Evolutionary conservation across 768 basidiomycete species (phyloP).

Genomic region (Lanmaoa rubissima): DNA sequence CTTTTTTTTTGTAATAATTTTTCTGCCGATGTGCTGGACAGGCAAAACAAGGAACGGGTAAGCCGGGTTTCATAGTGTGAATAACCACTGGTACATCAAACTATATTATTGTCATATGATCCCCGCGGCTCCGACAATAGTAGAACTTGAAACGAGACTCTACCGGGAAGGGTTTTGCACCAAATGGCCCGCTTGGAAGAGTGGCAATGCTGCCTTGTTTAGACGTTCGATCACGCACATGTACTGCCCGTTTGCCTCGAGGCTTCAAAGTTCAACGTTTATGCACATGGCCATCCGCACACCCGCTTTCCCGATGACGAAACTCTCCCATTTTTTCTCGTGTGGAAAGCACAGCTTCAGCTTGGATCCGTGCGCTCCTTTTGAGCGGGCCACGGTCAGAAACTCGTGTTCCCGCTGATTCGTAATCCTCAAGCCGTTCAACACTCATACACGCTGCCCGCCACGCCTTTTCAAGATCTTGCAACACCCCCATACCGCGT

Average conservation of each 20-base stretch:
- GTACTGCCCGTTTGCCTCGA: slow-evolving; percentile 24
- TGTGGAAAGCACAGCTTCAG: slow-evolving; percentile 21
- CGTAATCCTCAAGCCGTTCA: slow-evolving; percentile 10
- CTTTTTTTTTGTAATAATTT: too few species aligned
- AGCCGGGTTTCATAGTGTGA: too few species aligned
- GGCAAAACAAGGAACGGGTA: too few species aligned
- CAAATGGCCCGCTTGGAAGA: background rate
- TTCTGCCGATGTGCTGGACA: too few species aligned
- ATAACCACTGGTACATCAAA: too few species aligned
- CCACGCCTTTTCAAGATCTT: slow-evolving; percentile 31
- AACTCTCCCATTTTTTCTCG: slow-evolving; percentile 12
- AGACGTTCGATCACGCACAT: background rate
- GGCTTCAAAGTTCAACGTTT: slow-evolving; percentile 5
- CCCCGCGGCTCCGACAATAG: background rate
- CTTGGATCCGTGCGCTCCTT: slow-evolving; percentile 19
- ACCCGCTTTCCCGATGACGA: slow-evolving; percentile 11
- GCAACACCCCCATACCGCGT: slow-evolving; percentile 31
- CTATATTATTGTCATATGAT: background rate
- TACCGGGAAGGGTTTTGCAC: background rate
- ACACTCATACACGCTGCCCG: slow-evolving; percentile 22
- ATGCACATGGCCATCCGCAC: background rate
- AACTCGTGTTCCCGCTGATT: slow-evolving; percentile 28
- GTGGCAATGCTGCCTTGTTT: slow-evolving; percentile 4
- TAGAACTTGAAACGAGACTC: background rate
- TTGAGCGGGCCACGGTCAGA: slow-evolving; percentile 23